Evolutionary conservation across 768 basidiomycete genomes (phyloP).

Genomic region (Suillus plorans): DNA sequence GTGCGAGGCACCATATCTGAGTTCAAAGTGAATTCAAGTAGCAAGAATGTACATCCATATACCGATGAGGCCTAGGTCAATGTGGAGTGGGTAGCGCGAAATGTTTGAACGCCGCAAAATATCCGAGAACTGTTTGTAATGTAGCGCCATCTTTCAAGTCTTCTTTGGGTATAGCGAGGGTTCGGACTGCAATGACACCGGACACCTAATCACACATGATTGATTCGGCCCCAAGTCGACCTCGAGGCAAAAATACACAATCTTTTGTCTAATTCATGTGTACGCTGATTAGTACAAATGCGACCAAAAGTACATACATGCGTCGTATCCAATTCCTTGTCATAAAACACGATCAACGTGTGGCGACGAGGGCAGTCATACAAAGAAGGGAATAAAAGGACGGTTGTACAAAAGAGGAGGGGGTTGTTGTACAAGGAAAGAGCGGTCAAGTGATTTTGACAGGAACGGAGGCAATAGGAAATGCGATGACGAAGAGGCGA

Average conservation of each 20-base stretch:
- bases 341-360: not conserved
- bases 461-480: not conserved
- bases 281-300: not conserved
- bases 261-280: not conserved
- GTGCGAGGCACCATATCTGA: not conserved
- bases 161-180: not conserved
- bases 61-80: not conserved
- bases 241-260: not conserved
- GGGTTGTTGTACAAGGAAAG: not conserved
- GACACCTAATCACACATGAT: not conserved
- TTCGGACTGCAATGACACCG: not conserved
- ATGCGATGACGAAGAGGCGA: not conserved
- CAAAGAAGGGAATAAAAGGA: not conserved
- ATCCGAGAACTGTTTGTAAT: not conserved
- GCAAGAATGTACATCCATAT: not conserved
- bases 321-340: not conserved
- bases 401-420: not conserved
- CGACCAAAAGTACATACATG: conserved; percentile 3
- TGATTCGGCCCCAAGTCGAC: not conserved
- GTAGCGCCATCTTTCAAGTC: not conserved
- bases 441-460: not conserved
- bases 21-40: not conserved
- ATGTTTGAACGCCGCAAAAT: not conserved
- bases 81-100: not conserved
- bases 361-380: not conserved